Evolutionary conservation across 192 early-diverging fungal genomes (phyloP), one percentile per base, ranked within the genome.

Genomic region (Backusella tarrabulga): DNA sequence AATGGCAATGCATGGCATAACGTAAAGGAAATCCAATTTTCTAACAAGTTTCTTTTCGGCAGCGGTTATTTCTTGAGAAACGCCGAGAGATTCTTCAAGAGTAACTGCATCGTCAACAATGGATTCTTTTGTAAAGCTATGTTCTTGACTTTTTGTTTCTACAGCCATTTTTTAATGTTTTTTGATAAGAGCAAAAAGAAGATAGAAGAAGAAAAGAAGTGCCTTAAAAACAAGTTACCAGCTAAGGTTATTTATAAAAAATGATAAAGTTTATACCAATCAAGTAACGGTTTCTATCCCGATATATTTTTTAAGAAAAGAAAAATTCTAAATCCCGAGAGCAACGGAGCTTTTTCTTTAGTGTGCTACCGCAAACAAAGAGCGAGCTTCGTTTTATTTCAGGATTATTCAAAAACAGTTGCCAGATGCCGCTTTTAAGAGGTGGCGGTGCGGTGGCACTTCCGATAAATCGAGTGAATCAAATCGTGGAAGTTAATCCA

Each of bases 1-100:
- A 23, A 79, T 14, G 21, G 72, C 71, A 52, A 79, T 74, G 60
- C 56, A 79, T 32, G 77, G 77, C 77, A 79, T 79, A 41, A 79
- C 77, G 35, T 74, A 74, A 44, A 79, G 26, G 38, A 41, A 79
- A 72, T 79, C 77, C 0, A 79, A 21, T 17, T 54, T 67, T 21
- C 77, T 44, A 4, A 79, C 72, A 19, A 74, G 40, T 15, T 7
- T 15, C 38, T 44, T 72, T 74, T 79, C 77, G 9, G 60, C 77
- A 26, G 32, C 67, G 6, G 66, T 34, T 36, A 74, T 66, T 21
- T 60, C 73, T 11, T 34, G 50, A 4, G 46, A 70, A 21, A 40
- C n/a, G 14, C 38, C 68, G 8, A 63, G 56, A 63, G 56, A 63
- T 63, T 63, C 56, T 23, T 63, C 56, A 63, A 63, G 56, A 63